Conservation (phyloP, 1,284 basidiomycete genomes). For the Xerocomus amazonicus region DNA sequence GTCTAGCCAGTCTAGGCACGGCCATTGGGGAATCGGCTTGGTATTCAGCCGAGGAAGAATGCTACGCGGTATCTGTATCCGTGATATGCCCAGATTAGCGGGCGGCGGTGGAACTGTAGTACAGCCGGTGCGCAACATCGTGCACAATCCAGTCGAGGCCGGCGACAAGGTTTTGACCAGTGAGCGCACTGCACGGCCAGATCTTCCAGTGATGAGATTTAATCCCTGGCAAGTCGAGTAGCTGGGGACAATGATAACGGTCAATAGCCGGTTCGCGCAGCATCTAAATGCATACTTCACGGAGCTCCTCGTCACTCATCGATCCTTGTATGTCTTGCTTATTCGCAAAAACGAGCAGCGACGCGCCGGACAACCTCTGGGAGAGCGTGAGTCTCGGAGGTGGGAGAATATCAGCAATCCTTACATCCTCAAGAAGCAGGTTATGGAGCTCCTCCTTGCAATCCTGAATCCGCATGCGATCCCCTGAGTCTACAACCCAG, state of each 20-base stretch:
- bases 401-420: conserved; percentile 26
- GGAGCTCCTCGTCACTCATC: conserved; percentile 79
- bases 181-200: conserved; percentile 88
- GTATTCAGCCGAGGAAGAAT: background rate
- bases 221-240: conserved; percentile 73
- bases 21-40: conserved; percentile 5
- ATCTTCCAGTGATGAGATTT: conserved; percentile 90
- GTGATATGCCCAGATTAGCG: conserved; percentile 1
- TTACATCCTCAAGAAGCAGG: conserved; percentile 88
- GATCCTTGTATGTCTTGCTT: conserved; percentile 95
- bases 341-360: conserved; percentile 96
- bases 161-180: conserved; percentile 78
- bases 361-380: conserved; percentile 90
- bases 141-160: conserved; percentile 95
- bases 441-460: conserved; percentile 85
- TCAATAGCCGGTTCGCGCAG: conserved; percentile 10
- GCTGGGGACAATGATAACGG: conserved; percentile 42
- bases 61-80: background rate
- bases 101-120: conserved; percentile 46
- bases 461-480: conserved; percentile 85
- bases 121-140: conserved; percentile 81
- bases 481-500: conserved; percentile 98
- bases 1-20: conserved; percentile 10
- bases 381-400: conserved; percentile 18
- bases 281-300: conserved; percentile 54